phyloP scores from a whole-genome alignment of 352 stramenopile genomes.

The Globisporangium iwayamae region DNA sequence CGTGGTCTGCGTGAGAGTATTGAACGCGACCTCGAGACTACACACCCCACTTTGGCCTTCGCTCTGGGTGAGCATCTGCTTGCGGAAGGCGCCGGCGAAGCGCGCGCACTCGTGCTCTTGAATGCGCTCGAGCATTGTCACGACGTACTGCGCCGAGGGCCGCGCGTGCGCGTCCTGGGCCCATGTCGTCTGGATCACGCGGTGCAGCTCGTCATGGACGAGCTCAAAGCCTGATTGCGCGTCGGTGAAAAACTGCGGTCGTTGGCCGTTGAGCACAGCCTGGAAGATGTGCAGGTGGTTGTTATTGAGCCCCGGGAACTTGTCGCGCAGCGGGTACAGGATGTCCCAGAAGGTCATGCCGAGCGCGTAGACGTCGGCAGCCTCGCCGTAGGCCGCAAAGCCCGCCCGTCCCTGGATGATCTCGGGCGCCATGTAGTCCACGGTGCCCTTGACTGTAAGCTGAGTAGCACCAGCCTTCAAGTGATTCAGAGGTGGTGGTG shows the following conservation, averaged over 20 bases:
- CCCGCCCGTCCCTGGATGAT: constrained; percentile 33
- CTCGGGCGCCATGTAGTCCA: constrained; percentile 18
- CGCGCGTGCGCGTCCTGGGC: constrained; percentile 6
- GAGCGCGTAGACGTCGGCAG: constrained; percentile 45
- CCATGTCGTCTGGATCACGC: background rate
- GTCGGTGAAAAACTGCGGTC: background rate
- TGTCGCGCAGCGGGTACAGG: constrained; percentile 22
- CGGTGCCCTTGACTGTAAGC: constrained; percentile 25
- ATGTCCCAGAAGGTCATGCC: constrained; percentile 57
- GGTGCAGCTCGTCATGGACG: constrained; percentile 18
- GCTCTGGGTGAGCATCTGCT: background rate
- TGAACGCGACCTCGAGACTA: constrained; percentile 12
- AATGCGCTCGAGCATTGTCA: constrained; percentile 25
- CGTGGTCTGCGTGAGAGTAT: constrained; percentile 1
- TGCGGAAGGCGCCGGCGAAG: background rate
- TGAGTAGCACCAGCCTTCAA: background rate
- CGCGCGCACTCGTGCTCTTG: constrained; percentile 21
- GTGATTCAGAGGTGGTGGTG: too few relatives aligned
- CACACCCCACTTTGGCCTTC: constrained; percentile 2
- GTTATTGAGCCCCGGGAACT: constrained; percentile 15
- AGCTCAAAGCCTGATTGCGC: constrained; percentile 17
- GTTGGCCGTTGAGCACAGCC: background rate
- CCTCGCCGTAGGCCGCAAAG: constrained; percentile 31
- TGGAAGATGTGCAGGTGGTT: constrained; percentile 16
- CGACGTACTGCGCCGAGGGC: constrained; percentile 22